phyloP scores from a whole-genome alignment of 495 filamentous ascomycete genomes.

The Haplographium delicatum region DNA sequence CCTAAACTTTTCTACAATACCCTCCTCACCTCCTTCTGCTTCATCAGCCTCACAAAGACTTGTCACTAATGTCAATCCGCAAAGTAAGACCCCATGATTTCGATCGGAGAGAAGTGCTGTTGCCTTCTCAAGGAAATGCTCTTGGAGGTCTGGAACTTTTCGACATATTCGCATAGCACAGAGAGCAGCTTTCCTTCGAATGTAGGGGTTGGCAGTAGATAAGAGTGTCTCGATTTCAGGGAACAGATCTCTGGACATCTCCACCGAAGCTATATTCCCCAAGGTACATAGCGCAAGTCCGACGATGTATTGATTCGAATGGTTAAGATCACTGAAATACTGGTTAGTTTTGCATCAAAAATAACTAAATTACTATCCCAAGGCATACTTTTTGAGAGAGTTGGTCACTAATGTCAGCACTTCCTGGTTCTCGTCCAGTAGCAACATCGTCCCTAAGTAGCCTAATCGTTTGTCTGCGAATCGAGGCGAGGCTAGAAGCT shows the following conservation, averaged over 20 bases:
- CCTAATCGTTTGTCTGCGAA: slow-evolving; percentile 97
- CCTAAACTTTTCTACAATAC: slow-evolving; percentile 82
- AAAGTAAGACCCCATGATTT: slow-evolving; percentile 93
- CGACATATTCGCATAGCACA: slow-evolving; percentile 99
- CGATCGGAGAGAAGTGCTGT: slow-evolving; percentile 79
- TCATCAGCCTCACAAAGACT: slow-evolving; percentile 94
- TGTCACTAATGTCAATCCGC: slow-evolving; percentile 83
- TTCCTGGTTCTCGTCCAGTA: slow-evolving; percentile 97
- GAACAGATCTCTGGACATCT: slow-evolving; percentile 99
- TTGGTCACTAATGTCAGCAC: slow-evolving; percentile 96
- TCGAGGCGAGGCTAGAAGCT: slow-evolving; percentile 89
- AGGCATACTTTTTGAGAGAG: slow-evolving; percentile 82
- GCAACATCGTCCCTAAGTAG: slow-evolving; percentile 91
- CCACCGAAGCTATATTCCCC: slow-evolving; percentile 93
- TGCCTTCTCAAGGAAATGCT: slow-evolving; percentile 94
- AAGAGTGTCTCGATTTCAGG: slow-evolving; percentile 86
- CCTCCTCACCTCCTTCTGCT: slow-evolving; percentile 77
- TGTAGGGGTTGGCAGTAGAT: slow-evolving; percentile 92
- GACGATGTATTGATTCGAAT: slow-evolving; percentile 98
- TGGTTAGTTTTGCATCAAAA: slow-evolving; percentile 11
- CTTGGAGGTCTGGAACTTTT: slow-evolving; percentile 95
- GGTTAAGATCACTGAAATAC: slow-evolving; percentile 73
- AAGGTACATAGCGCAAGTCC: slow-evolving; percentile 92
- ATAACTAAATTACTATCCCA: too few species aligned
- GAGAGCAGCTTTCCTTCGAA: slow-evolving; percentile 93